Evolutionary conservation across 805 yeast species (phyloP), one percentile per base, ranked within the genome.

Genomic region (Ogataea degrootiae): DNA sequence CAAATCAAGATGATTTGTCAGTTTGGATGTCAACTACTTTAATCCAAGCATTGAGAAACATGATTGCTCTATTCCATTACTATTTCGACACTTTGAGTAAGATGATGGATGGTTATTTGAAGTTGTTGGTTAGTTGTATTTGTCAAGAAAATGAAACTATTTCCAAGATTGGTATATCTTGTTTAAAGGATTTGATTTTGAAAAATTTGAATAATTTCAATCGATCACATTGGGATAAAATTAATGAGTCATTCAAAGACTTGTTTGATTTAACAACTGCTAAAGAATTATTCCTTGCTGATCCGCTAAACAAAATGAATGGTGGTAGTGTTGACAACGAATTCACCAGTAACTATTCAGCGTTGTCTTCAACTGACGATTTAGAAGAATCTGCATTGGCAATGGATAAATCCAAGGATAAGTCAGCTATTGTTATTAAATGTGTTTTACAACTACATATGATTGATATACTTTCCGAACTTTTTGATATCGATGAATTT

Each of bases 121-220:
- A 80, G 17, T 73, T 95, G 44, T 68, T 94, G 47, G 82, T 83
- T 2, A 83, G 92, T 6, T 94, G 99, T 67, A 88, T 94, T 43
- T 89, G 96, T 58, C 99, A 94, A 66, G 97, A 91, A 58, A 92
- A 94, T 63, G 99, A 94, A 60, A 91, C 98, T 0, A 90, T 95
- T 58, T 95, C 97, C 0, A 77, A 96, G 58, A 92, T 92, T 54
- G 99, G 99, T 34, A 79, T 95, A 59, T 80, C 92, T 8, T 91
- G 99, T 63, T 74, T 94, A 49, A 85, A 86, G 55, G 86, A 83
- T 54, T 72, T 94, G 51, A 76, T 94, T 48, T 68, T 83, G n/a
- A 85, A 85, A 53, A 95, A 94, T 61, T 78, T 83, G 54, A 56
- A 66, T 8, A 81, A 80, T 57, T 88, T 94, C 60, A 63, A 67